Evolutionary conservation across 75 land plant species (phyloP), one percentile per base, ranked within the genome.

Genomic region (Pinus albicaulis): DNA sequence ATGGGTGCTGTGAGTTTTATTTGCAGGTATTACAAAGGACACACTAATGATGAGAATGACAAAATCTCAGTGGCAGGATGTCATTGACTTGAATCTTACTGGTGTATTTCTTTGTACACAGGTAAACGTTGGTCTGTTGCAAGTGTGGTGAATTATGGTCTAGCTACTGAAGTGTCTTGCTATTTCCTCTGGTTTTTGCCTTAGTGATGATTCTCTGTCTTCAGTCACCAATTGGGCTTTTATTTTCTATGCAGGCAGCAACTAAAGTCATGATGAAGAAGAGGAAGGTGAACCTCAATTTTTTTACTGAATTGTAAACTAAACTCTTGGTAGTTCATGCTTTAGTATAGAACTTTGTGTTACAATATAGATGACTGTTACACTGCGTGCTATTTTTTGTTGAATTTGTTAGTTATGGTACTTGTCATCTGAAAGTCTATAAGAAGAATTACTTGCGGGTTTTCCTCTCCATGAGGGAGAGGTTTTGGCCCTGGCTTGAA

Each of bases 211-310:
- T 76, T 20, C 44, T 57, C 53, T 59, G 15, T 80, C 22, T 48
- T 6, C 2, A 16, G 20, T 68, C 17, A 68, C 12, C 34, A 68
- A 41, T 36, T 19, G 4, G 38, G 20, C 53, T 41, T 68, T 36
- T 22, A n/a, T 41, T 68, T 38, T 41, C 23, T 68, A 56, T 86
- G 77, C 93, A 96, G 99, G 95, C 95, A 56, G 99, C 99, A 22
- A 84, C 99, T 5, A 96, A 96, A 75, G 64, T 92, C 44, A 96
- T 96, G 99, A 96, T 96, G 99, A 96, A 94, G 81, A 96, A 94
- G 89, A 88, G 75, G 73, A 96, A 92, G 95, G 99, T 94, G 14
- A 63, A 66, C 7, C 64, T 25, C 23, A 2, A 25, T 0, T 62
- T 22, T 62, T 15, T 2, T 22, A 25, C 0, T 25, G 25, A 31